phyloP scores from a whole-genome alignment of 2,329 filamentous ascomycete genomes.

The Elsinoe perseae region DNA sequence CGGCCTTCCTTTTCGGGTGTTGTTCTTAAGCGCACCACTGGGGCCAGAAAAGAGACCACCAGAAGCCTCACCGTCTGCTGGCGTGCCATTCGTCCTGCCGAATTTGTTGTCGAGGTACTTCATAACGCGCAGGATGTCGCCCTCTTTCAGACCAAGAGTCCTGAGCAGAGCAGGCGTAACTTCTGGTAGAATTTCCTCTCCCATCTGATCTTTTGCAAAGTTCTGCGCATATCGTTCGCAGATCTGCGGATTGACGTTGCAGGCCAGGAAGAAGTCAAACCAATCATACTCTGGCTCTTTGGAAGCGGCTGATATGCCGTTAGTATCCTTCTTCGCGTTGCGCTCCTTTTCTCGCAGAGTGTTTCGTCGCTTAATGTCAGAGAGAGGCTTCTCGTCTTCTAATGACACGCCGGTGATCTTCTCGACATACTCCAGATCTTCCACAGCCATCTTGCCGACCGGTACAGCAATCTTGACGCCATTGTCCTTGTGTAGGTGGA shows the following conservation, averaged over 20 bases:
- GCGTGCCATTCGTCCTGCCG: constrained; percentile 54
- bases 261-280: constrained; percentile 96
- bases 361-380: constrained; percentile 60
- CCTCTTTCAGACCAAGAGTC: constrained; percentile 87
- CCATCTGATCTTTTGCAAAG: constrained; percentile 88
- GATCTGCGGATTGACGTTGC: constrained; percentile 83
- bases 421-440: constrained; percentile 94
- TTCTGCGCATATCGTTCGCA: constrained; percentile 91
- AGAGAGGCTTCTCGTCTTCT: constrained; percentile 85
- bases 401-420: constrained; percentile 76
- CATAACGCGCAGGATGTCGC: constrained; percentile 94
- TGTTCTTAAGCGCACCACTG: constrained; percentile 84
- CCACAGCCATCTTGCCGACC: constrained; percentile 87
- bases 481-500: constrained; percentile 95
- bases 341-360: constrained; percentile 44
- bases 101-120: constrained; percentile 77
- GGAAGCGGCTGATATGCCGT: constrained; percentile 40
- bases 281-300: constrained; percentile 82
- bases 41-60: constrained; percentile 85
- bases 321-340: constrained; percentile 20
- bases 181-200: constrained; percentile 83
- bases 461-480: constrained; percentile 98
- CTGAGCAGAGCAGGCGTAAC: constrained; percentile 76
- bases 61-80: constrained; percentile 49
- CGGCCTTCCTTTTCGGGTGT: constrained; percentile 85